These are phyloP conservation scores for Kalanchoe fedtschenkoi DNA, from an alignment of 164 flowering plant genomes.

Conservation along the genomic window DNA sequence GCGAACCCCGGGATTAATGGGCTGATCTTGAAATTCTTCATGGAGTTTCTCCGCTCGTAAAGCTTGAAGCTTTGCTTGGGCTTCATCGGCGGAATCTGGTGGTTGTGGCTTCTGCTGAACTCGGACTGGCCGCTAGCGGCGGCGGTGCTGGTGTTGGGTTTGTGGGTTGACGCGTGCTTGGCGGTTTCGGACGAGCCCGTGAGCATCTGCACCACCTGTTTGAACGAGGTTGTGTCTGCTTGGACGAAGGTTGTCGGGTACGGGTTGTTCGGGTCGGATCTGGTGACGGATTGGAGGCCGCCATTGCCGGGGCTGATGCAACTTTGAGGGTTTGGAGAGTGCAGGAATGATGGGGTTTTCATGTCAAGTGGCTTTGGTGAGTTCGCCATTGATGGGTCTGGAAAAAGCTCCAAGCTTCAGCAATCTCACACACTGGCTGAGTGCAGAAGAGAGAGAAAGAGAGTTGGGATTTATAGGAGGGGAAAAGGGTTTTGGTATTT, in stretches of 20 bases:
- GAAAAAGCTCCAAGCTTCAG: background rate
- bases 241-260: constrained; percentile 75
- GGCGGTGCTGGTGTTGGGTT: no score
- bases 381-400: constrained; percentile 25
- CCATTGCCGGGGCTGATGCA: constrained; percentile 12
- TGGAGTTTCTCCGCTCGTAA: constrained; percentile 52
- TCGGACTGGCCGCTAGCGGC: no score
- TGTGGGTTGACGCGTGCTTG: constrained; percentile 16
- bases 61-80: constrained; percentile 41
- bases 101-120: background rate
- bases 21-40: constrained; percentile 46
- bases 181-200: constrained; percentile 55
- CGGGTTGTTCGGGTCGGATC: constrained; percentile 46
- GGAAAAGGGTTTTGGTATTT: background rate
- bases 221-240: constrained; percentile 61
- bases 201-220: constrained; percentile 68
- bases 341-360: constrained; percentile 14
- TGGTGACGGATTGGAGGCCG: constrained; percentile 23
- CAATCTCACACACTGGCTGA: background rate
- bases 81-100: constrained; percentile 45
- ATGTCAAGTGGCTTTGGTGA: constrained; percentile 13
- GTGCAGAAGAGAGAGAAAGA: background rate
- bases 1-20: constrained; percentile 33
- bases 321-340: constrained; percentile 19
- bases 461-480: background rate